Evolutionary conservation across 1,284 basidiomycete species (phyloP), one percentile per base, ranked within the genome.

Genomic region (Microbotryum intermedium): DNA sequence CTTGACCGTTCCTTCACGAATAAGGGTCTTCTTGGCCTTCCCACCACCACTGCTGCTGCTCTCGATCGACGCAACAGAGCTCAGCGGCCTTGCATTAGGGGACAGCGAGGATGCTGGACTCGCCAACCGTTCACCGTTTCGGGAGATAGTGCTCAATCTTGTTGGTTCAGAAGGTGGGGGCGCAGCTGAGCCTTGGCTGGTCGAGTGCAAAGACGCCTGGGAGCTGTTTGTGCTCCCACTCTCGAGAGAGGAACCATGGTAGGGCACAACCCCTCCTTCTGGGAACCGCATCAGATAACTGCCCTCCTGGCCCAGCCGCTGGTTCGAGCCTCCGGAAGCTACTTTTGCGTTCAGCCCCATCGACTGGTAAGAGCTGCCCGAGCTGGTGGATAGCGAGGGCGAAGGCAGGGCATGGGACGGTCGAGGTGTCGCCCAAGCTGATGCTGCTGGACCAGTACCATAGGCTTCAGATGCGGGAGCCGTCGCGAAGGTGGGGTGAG

Each of bases 201-300:
- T 26, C 10, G 51, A 53, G 39, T 45, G n/a, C 29, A 50, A 44
- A 18, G 52, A 39, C 4, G 43, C 23, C 3, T 42, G 6, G 10
- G 50, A 55, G 18, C 43, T 47, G 9, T 28, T 3, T 8, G 23
- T n/a, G 39, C 28, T n/a, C 23, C n/a, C n/a, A 16, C 39, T 13
- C 8, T 26, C 46, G 47, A 50, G 45, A 20, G 53, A 51, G 20
- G 25, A 43, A 18, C 63, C 59, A 8, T 50, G 55, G 4, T 57
- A 55, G 16, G 54, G 43, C 8, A 67, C 58, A 46, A 65, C 52
- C 2, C 58, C 57, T 16, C 65, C 63, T n/a, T 65, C 66, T 2
- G 66, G 50, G 39, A 67, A 67, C 18, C 66, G 58, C 66, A 67
- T 67, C 21, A 67, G 59, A 55, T 67, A 67, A 6, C 56, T 49